A percentile compares a stretch with the other conserved stretches of the same genome.
Evolutionary conservation across 2,329 filamentous ascomycete genomes (phyloP).

Genomic region (Diaporthe capsici): DNA sequence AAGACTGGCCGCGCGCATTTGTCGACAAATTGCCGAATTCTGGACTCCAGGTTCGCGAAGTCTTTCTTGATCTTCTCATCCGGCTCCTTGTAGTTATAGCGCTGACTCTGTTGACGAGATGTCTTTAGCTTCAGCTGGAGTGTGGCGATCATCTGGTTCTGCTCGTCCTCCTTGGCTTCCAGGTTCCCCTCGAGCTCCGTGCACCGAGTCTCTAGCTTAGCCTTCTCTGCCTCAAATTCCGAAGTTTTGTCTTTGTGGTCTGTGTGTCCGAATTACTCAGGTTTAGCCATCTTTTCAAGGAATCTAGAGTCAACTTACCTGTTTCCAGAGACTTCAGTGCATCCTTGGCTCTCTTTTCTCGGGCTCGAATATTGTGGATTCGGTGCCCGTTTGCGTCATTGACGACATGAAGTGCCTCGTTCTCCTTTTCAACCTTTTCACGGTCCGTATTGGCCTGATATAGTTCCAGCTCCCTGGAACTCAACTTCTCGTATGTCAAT

Average conservation of each 20-base stretch:
- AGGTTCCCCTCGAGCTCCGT: not conserved
- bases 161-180: not conserved
- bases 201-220: not conserved
- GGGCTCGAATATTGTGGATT: no score
- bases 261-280: not conserved
- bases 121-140: conserved; percentile 29
- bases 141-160: not conserved
- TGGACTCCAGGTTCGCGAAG: conserved; percentile 36
- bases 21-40: conserved; percentile 42
- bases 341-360: not conserved
- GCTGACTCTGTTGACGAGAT: conserved; percentile 6
- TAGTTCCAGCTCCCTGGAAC: not conserved
- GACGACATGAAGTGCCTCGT: not conserved
- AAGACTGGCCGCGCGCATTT: not conserved
- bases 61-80: conserved; percentile 39
- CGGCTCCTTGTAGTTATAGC: conserved; percentile 27
- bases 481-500: not conserved
- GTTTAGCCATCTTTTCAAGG: no score
- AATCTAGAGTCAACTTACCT: not conserved
- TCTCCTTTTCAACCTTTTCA: not conserved
- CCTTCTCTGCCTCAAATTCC: not conserved
- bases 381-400: not conserved
- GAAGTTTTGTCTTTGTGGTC: not conserved
- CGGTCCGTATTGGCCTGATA: not conserved
- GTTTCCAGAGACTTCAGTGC: not conserved